Base-by-base conservation (phyloP, 2,329 filamentous ascomycete genomes). In the Pseudocercospora macadamiae region DNA sequence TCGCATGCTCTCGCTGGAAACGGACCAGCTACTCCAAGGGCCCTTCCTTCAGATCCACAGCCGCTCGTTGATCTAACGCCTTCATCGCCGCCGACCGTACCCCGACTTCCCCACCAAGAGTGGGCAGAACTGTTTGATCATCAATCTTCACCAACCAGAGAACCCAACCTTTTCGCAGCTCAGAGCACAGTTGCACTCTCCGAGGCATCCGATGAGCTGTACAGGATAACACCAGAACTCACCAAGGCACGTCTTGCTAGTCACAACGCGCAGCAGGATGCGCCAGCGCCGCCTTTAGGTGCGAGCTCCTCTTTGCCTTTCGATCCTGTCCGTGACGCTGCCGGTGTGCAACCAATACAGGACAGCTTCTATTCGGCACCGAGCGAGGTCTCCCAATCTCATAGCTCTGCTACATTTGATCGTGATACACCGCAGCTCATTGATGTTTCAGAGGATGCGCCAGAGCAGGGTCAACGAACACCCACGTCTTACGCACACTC, bases 291-390 rank as follows among this genome's bases (percentile, higher is more conserved):
- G 14, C 32, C 57, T 23, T 54, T 28, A 5, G 23, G 44, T 18
- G 51, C 39, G 28, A 55, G 34, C 21, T 59, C 59, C 14, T 53
- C 44, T 44, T 47, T 63, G 32, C 58, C 60, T 14, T 71, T 69
- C 47, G 70, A 73, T 45, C 71, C 70, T 25, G 68, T 71, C n/a
- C 68, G 67, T 36, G 70, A 71, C 45, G 69, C 69, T 49, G 69
- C 66, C 44, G 45, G 60, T 30, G 60, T 62, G 25, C 57, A 56
- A 8, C 48, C 55, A 18, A 53, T 58, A 5, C 44, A 44, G 26
- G 57, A 64, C 21, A 68, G 64, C 57, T 72, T 72, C 57, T 69
- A 70, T 61, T 71, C 70, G 42, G 68, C 68, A 9, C 62, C 65
- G 7, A 65, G 67, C 28, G 62, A 65, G 19, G 64, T 59, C 16